phyloP scores from a whole-genome alignment of 75 land plant species.

The Selaginella moellendorffii region DNA sequence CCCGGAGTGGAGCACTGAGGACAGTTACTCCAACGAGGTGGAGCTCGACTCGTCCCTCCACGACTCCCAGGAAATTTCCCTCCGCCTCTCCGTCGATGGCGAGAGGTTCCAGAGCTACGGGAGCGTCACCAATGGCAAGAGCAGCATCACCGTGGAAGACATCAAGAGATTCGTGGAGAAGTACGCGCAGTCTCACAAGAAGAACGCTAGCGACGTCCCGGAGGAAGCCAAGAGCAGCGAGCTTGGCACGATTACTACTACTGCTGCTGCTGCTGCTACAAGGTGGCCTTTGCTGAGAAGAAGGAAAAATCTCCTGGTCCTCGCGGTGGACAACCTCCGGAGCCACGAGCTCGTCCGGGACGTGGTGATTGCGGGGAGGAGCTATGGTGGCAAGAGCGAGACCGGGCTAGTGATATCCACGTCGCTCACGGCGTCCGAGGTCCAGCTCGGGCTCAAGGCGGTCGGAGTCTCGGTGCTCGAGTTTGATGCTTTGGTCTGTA shows the following conservation, averaged over 20 bases:
- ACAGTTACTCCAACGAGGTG: constrained; percentile 13
- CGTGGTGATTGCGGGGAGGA: neutral
- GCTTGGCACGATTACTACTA: constrained; percentile 17
- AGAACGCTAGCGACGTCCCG: neutral
- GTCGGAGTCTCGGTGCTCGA: neutral
- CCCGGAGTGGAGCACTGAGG: constrained; percentile 12
- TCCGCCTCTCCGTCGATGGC: neutral
- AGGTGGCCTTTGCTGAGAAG: neutral
- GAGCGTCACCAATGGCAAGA: neutral
- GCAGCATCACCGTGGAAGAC: neutral
- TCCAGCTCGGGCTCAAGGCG: neutral
- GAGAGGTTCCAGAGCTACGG: constrained; percentile 25
- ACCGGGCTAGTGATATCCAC: constrained; percentile 66
- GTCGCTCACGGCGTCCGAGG: constrained; percentile 23
- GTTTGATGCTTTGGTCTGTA: constrained; percentile 30
- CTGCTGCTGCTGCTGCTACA: constrained; percentile 1
- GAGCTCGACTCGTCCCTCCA: neutral
- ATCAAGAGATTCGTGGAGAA: constrained; percentile 15
- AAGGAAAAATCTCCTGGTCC: neutral
- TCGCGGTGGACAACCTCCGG: neutral
- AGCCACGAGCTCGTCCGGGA: constrained; percentile 7
- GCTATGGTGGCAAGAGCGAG: too few species aligned
- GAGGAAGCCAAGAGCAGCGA: neutral
- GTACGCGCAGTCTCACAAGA: constrained; percentile 1
- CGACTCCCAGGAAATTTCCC: neutral